A percentile compares a stretch with the other conserved stretches of the same genome.
phyloP scores from a whole-genome alignment of 768 basidiomycete genomes.

The Tulasnella sp. region DNA sequence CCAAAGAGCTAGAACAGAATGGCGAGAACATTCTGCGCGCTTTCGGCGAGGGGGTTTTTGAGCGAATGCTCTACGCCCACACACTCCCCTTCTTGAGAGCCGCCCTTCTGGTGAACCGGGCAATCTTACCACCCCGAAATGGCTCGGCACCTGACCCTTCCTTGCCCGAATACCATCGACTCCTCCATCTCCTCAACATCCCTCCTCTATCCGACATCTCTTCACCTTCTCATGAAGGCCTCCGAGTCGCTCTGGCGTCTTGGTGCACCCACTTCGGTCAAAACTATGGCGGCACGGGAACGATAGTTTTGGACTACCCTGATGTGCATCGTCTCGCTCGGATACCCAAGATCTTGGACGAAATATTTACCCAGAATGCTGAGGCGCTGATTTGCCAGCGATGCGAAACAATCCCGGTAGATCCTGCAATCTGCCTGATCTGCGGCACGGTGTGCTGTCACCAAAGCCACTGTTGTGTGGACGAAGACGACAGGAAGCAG shows the following conservation, averaged over 20 bases:
- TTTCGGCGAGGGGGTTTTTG: constrained; percentile 78
- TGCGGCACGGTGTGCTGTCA: constrained; percentile 87
- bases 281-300: constrained; percentile 68
- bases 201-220: constrained; percentile 62
- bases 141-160: constrained; percentile 43
- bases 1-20: constrained; percentile 80
- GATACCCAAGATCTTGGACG: constrained; percentile 78
- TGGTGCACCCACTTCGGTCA: constrained; percentile 90
- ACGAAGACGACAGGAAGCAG: constrained; percentile 54
- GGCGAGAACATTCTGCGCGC: constrained; percentile 74
- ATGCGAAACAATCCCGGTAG: constrained; percentile 74
- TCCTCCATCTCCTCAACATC: constrained; percentile 70
- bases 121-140: constrained; percentile 65
- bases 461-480: constrained; percentile 88
- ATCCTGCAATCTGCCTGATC: constrained; percentile 86
- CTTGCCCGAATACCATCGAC: constrained; percentile 64
- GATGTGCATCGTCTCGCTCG: constrained; percentile 75
- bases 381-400: constrained; percentile 68
- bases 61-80: constrained; percentile 81
- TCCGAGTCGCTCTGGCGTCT: constrained; percentile 83
- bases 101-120: constrained; percentile 77
- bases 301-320: constrained; percentile 65
- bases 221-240: constrained; percentile 74
- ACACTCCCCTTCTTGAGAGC: constrained; percentile 89
- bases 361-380: constrained; percentile 70